Conservation (phyloP, 1,284 basidiomycete genomes). For the Ceratobasidium theobromae region DNA sequence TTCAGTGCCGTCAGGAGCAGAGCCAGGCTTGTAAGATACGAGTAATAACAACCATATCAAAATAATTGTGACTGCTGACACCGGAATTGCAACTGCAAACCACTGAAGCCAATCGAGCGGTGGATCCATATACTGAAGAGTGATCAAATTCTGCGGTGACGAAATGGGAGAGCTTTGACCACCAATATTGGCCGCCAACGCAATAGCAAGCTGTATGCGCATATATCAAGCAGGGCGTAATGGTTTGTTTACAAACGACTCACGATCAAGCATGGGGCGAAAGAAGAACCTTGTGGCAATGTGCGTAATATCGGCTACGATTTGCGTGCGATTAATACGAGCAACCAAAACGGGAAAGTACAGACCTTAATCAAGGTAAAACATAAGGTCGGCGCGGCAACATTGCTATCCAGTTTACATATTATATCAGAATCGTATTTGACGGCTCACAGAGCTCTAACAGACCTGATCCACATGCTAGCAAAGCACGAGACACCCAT, state of each 20-base stretch:
- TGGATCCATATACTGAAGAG: slow-evolving; percentile 84
- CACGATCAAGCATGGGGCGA: slow-evolving; percentile 90
- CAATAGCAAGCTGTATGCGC: slow-evolving; percentile 78
- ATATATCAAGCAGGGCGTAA: not conserved
- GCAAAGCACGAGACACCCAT: slow-evolving; percentile 98
- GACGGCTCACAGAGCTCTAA: slow-evolving; percentile 38
- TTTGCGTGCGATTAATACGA: not conserved
- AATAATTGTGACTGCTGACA: slow-evolving; percentile 80
- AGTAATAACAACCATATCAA: slow-evolving; percentile 92
- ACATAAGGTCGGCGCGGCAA: slow-evolving; percentile 95
- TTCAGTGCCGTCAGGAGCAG: slow-evolving; percentile 70
- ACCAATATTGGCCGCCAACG: slow-evolving; percentile 97
- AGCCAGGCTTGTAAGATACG: slow-evolving; percentile 73
- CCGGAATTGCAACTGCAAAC: slow-evolving; percentile 94
- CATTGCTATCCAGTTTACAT: slow-evolving; percentile 62
- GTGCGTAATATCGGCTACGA: slow-evolving; percentile 88
- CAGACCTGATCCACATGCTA: slow-evolving; percentile 96
- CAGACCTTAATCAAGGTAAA: slow-evolving; percentile 92
- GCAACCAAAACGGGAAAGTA: not conserved
- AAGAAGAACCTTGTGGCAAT: slow-evolving; percentile 82
- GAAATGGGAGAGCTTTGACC: slow-evolving; percentile 83
- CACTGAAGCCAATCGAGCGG: slow-evolving; percentile 88
- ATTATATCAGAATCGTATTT: not conserved
- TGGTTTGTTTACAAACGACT: slow-evolving; percentile 41
- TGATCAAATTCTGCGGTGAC: slow-evolving; percentile 94